A percentile compares a stretch with the other conserved stretches of the same genome.
These are phyloP conservation scores for Stromatinia cepivora DNA, from an alignment of 2,329 filamentous ascomycete species.

Conservation along the genomic window DNA sequence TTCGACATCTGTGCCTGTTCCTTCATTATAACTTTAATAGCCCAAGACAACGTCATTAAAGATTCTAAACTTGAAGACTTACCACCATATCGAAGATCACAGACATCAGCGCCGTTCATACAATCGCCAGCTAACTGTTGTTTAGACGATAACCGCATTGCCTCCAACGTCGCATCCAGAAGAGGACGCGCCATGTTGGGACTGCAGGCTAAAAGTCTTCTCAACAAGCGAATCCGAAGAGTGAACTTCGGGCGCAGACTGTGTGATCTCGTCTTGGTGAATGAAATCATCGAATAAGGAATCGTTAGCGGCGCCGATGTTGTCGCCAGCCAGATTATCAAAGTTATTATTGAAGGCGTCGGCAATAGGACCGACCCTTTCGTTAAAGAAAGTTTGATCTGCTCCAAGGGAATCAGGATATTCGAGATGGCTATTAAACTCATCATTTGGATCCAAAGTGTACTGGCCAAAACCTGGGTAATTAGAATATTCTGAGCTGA, in stretches of 20 bases:
- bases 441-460: conserved; percentile 63
- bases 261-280: conserved; percentile 49
- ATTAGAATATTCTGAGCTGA: conserved; percentile 50
- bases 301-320: conserved; percentile 53
- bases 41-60: conserved; percentile 41
- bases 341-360: conserved; percentile 64
- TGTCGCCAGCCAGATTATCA: conserved; percentile 66
- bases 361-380: conserved; percentile 73
- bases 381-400: conserved; percentile 77
- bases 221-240: conserved; percentile 43
- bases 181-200: conserved; percentile 72
- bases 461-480: conserved; percentile 50
- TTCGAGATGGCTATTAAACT: conserved; percentile 59
- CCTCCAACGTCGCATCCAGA: conserved; percentile 71
- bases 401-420: conserved; percentile 66
- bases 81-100: conserved; percentile 31
- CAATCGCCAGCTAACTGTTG: conserved; percentile 39
- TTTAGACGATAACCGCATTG: conserved; percentile 70
- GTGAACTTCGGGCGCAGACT: conserved; percentile 40
- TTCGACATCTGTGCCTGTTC: conserved; percentile 32
- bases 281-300: conserved; percentile 53
- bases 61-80: conserved; percentile 37
- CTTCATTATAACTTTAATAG: conserved; percentile 37
- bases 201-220: conserved; percentile 68
- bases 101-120: conserved; percentile 37